Percentiles rank a stretch among this genome's conserved stretches.
Conservation (phyloP, 495 filamentous ascomycete genomes). For the Penicillium bovifimosum region DNA sequence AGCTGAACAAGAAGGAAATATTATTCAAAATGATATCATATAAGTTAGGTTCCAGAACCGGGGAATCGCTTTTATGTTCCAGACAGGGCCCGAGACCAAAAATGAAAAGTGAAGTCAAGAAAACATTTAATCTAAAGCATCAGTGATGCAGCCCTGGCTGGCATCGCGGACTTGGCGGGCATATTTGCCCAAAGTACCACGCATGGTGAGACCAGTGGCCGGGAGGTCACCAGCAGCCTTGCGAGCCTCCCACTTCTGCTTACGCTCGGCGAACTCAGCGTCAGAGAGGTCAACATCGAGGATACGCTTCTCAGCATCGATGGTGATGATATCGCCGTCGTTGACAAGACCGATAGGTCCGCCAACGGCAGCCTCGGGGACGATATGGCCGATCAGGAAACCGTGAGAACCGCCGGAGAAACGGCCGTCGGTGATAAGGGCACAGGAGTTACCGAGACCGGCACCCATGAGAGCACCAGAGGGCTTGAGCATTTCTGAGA, state of each 20-base stretch:
- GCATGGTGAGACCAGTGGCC: conserved; percentile 43
- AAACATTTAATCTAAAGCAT: conserved; percentile 32
- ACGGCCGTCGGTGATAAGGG: conserved; percentile 44
- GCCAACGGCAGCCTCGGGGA: conserved; percentile 53
- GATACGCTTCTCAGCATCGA: conserved; percentile 47
- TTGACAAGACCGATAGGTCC: conserved; percentile 52
- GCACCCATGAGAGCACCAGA: conserved; percentile 90
- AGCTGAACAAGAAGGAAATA: conserved; percentile 10
- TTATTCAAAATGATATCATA: conserved; percentile 22
- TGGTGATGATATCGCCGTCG: conserved; percentile 52
- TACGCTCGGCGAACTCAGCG: conserved; percentile 58
- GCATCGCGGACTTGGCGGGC: conserved; percentile 62
- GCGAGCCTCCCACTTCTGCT: conserved; percentile 52
- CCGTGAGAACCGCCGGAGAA: conserved; percentile 48
- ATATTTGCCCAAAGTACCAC: conserved; percentile 91
- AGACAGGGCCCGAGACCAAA: conserved; percentile 3
- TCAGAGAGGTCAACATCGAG: conserved; percentile 48
- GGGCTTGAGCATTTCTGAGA: conserved; percentile 73
- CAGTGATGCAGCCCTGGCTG: conserved; percentile 56
- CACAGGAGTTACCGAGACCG: conserved; percentile 62
- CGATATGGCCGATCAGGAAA: conserved; percentile 51
- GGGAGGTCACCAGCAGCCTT: conserved; percentile 33
- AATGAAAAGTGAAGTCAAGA: not conserved
- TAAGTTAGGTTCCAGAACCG: conserved; percentile 14
- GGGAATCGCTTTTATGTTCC: conserved; percentile 26